Evolutionary conservation across 495 filamentous ascomycete genomes (phyloP), one percentile per base, ranked within the genome.

Genomic region (Tuber borchii): DNA sequence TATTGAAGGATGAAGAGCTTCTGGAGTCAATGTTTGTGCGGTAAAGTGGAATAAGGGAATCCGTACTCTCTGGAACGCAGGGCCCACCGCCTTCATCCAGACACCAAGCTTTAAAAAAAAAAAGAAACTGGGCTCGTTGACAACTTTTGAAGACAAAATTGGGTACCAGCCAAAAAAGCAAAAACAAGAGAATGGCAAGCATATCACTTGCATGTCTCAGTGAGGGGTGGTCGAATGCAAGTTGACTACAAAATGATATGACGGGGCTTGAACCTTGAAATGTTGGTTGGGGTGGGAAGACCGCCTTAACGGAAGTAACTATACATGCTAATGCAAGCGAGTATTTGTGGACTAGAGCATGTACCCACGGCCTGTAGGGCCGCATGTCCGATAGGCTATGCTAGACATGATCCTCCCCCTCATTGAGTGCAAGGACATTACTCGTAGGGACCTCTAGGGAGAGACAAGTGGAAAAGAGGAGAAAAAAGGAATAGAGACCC

Each of bases 211-310:
- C 78, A 79, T 75, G 75, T 78, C 78, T 78, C 46, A 71, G 61
- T 37, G 31, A 51, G 56, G n/a, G n/a, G 77, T 79, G 72, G 31
- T 79, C 61, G 70, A 78, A 79, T 78, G 75, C 73, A 75, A 75
- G 71, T 73, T 39, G 48, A 71, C 75, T 43, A 71, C 78, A 71
- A 73, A 73, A 70, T 73, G 72, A 70, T 48, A 74, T 44, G 74
- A 73, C 65, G 76, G 72, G 77, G 42, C 39, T 6, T 40, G 39
- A 40, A 12, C 42, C 72, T 74, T 65, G 76, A 48, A 73, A 39
- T 70, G 70, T 78, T 75, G 76, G 76, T 75, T 73, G 76, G 78
- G 76, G 72, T 72, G 46, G 39, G 78, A 75, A 72, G 74, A 51
- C 69, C 69, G 74, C 75, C 69, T 74, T 78, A 16, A 78, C 46